Conservation (phyloP, 1,284 basidiomycete genomes). For the Puccinia hordei region DNA sequence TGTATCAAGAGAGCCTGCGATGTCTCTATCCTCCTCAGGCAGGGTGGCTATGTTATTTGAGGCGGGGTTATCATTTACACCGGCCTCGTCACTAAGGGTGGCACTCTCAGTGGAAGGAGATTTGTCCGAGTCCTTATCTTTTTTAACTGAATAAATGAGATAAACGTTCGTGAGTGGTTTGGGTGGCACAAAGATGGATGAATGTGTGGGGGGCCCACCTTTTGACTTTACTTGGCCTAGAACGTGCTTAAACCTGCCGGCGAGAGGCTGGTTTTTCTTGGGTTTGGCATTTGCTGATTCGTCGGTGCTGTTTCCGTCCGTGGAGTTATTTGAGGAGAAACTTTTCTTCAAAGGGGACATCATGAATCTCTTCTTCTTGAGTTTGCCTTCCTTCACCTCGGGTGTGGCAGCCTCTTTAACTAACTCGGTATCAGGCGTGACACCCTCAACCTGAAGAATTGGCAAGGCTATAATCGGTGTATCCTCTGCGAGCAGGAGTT, state of each 20-base stretch:
- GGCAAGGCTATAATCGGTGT: too few species aligned
- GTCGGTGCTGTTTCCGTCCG: background rate
- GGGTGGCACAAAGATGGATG: background rate
- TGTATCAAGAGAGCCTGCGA: background rate
- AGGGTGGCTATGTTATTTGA: background rate
- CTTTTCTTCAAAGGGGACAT: background rate
- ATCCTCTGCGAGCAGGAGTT: background rate
- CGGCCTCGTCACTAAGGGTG: too few species aligned
- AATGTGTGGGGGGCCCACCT: background rate
- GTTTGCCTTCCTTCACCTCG: background rate
- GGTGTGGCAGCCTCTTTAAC: background rate
- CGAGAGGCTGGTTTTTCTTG: slow-evolving; percentile 13
- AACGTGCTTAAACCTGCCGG: background rate
- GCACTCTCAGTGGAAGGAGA: background rate
- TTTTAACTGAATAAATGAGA: slow-evolving; percentile 16
- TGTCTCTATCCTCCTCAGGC: background rate
- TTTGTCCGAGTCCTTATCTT: slow-evolving; percentile 15
- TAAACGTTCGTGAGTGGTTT: too few species aligned
- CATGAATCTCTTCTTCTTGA: slow-evolving; percentile 7
- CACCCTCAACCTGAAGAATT: background rate
- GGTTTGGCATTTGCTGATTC: background rate
- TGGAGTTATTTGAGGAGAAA: background rate
- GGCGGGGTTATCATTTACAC: background rate
- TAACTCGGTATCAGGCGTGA: background rate
- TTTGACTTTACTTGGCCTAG: background rate